Evolutionary conservation across 2,329 filamentous ascomycete species (phyloP).

Genomic region (Trichoderma asperellum): DNA sequence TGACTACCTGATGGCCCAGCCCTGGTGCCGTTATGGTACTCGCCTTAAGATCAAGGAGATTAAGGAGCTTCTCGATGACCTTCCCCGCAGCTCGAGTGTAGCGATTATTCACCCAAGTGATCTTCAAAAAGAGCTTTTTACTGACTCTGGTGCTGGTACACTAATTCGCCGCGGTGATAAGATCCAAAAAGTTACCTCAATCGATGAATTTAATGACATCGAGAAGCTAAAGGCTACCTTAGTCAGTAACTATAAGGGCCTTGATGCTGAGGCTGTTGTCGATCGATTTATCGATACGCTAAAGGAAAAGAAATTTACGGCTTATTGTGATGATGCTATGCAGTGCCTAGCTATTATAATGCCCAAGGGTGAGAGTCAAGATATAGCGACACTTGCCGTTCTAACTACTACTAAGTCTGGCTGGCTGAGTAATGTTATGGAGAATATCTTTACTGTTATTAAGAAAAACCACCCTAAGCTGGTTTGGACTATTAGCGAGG

Average conservation of each 20-base stretch:
- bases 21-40: constrained; percentile 94
- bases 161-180: constrained; percentile 91
- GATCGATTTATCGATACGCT: constrained; percentile 85
- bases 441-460: constrained; percentile 91
- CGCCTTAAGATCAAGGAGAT: constrained; percentile 97
- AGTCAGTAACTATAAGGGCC: constrained; percentile 76
- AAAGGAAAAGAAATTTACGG: constrained; percentile 78
- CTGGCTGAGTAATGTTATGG: constrained; percentile 92
- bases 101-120: constrained; percentile 97
- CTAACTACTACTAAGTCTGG: constrained; percentile 92
- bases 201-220: constrained; percentile 76
- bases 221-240: constrained; percentile 80
- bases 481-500: constrained; percentile 94
- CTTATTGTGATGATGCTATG: constrained; percentile 93
- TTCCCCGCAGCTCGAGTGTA: constrained; percentile 90
- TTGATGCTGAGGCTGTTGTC: constrained; percentile 81
- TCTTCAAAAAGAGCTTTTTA: constrained; percentile 95
- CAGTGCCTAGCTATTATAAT: constrained; percentile 89
- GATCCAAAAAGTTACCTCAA: constrained; percentile 71
- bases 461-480: constrained; percentile 92
- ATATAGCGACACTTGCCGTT: constrained; percentile 82
- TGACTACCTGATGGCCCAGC: constrained; percentile 86
- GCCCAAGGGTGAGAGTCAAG: constrained; percentile 66
- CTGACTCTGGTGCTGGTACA: constrained; percentile 91
- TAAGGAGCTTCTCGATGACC: constrained; percentile 85